These are phyloP conservation scores for Ceratobasidium sp. DNA, from an alignment of 1,284 basidiomycete genomes.

Conservation along the genomic window DNA sequence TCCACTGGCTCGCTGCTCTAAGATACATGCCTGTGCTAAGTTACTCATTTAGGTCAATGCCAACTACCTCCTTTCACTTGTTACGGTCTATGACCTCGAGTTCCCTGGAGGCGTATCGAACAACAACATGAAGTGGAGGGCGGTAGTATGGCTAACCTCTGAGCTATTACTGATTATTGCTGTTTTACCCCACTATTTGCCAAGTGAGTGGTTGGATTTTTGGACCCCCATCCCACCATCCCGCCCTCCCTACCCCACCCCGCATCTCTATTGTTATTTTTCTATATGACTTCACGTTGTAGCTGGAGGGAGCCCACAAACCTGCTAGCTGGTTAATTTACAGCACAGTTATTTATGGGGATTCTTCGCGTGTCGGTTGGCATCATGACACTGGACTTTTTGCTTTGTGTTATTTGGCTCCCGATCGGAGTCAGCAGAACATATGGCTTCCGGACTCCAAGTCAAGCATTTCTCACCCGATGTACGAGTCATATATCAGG, in stretches of 20 bases:
- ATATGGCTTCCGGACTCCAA: constrained; percentile 53
- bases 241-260: not conserved
- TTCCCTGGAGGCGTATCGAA: constrained; percentile 54
- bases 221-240: not conserved
- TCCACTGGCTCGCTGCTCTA: not conserved
- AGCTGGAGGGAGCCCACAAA: not conserved
- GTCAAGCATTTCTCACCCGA: constrained; percentile 52
- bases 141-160: constrained; percentile 53
- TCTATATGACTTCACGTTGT: not conserved
- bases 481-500: constrained; percentile 44
- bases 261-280: not conserved
- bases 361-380: constrained; percentile 54
- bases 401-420: constrained; percentile 55
- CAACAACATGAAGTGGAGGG: constrained; percentile 54
- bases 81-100: constrained; percentile 52
- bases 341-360: constrained; percentile 49
- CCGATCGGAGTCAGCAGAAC: constrained; percentile 54
- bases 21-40: not conserved
- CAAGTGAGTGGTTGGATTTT: constrained; percentile 35
- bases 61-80: constrained; percentile 53
- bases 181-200: constrained; percentile 53
- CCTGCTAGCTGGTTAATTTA: not conserved
- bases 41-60: constrained; percentile 49
- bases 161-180: constrained; percentile 52
- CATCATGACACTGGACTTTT: constrained; percentile 54